Evolutionary conservation across 2,329 filamentous ascomycete genomes (phyloP), one percentile per base, ranked within the genome.

Genomic region (Botrytis aclada): DNA sequence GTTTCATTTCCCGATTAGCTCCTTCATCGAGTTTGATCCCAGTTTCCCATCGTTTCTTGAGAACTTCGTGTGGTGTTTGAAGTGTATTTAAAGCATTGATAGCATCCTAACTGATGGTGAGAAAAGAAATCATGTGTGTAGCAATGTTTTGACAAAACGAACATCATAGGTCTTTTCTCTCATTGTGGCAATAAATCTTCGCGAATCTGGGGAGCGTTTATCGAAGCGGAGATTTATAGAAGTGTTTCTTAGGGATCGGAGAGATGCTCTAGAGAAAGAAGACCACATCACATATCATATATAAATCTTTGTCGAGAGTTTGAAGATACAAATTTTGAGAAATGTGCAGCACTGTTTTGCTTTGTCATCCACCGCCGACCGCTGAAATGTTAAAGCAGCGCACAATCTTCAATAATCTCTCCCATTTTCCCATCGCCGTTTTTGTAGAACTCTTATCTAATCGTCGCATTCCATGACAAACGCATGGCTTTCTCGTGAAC

Each of bases 71-170:
- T 70, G 97, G 97, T 60, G 93, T 94, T 82, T 99, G 96, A 69
- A 98, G 89, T 62, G 93, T 92, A 82, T 98, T 98, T 80, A 98
- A 88, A 56, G 92, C 89, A 77, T 90, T 86, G 75, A 98, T 90
- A 65, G 95, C 96, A 81, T 96, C 94, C 94, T 97, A 69, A 43
- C 39, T 32, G 43, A 47, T 61, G 63, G 72, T 76, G 37, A 75
- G 73, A 56, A 39, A 41, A 64, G 34, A 41, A 58, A 25, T 62
- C 29, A 64, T 4, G 29, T 32, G n/a, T n/a, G 41, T 43, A 41
- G 61, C 39, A 41, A 64, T 45, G 16, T 45, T 41, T 7, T n/a
- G 60, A 32, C 43, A 41, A 69, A 32, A 60, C 73, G 54, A 43
- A 75, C 76, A 73, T 77, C 73, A 32, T 77, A 77, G 62, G 71